Evolutionary conservation across 305 asterid genomes (phyloP).

Genomic region (Caryopteris hybrid): DNA sequence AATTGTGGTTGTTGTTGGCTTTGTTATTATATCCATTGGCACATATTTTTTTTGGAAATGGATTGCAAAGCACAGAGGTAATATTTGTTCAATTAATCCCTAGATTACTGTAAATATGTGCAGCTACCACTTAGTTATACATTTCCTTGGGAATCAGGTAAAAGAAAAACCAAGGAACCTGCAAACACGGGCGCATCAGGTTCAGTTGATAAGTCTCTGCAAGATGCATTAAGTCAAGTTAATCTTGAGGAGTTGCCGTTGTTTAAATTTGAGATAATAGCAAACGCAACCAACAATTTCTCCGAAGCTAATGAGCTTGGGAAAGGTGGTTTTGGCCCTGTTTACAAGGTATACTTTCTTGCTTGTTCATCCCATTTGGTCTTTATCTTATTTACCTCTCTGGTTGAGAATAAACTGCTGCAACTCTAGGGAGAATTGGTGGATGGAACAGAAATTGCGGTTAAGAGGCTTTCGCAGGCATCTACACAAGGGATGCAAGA

Average conservation of each 20-base stretch:
- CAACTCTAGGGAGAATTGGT: conserved; percentile 41
- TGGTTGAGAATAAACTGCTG: not conserved
- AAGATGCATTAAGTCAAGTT: conserved; percentile 23
- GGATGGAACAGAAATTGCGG: conserved; percentile 49
- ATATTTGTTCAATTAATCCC: not conserved
- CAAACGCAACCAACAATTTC: conserved; percentile 46
- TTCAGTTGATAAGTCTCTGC: conserved; percentile 20
- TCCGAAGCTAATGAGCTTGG: conserved; percentile 49
- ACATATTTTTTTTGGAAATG: conserved; percentile 30
- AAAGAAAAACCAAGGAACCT: conserved; percentile 4
- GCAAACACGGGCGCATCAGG: not conserved
- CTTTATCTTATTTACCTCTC: not conserved
- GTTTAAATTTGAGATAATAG: conserved; percentile 36
- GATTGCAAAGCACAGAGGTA: conserved; percentile 38
- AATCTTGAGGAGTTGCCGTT: conserved; percentile 51
- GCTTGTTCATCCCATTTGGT: not conserved
- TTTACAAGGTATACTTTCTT: conserved; percentile 42
- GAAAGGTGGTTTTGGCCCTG: conserved; percentile 75
- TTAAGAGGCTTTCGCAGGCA: conserved; percentile 52
- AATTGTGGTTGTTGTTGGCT: conserved; percentile 17
- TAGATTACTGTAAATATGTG: not conserved
- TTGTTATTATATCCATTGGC: conserved; percentile 10
- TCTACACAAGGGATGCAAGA: conserved; percentile 57
- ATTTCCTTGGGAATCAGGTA: conserved; percentile 19
- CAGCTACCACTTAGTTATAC: conserved; percentile 6